These are phyloP conservation scores for Vitis riparia DNA, from an alignment of 164 flowering plant species.

Conservation along the genomic window DNA sequence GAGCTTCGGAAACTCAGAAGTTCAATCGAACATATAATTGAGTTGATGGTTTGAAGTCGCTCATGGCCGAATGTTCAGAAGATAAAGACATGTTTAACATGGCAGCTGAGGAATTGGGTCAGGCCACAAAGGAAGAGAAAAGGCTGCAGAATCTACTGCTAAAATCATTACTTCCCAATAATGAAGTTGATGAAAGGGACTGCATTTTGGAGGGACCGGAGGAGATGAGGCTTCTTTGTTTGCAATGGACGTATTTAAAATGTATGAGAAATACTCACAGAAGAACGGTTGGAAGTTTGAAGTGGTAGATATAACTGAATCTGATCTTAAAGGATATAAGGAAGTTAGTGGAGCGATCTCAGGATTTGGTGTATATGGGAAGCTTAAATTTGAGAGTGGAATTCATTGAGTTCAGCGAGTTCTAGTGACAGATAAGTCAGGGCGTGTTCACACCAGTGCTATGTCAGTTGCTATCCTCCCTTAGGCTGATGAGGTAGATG, in stretches of 20 bases:
- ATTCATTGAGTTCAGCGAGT: slow-evolving; percentile 97
- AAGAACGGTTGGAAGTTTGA: slow-evolving; percentile 95
- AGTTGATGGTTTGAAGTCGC: slow-evolving; percentile 59
- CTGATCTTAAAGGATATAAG: slow-evolving; percentile 89
- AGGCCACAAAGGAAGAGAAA: slow-evolving; percentile 67
- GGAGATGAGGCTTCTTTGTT: slow-evolving; percentile 99
- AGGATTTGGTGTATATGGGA: slow-evolving; percentile 80
- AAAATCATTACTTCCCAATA: slow-evolving; percentile 82
- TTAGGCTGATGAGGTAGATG: slow-evolving; percentile 98
- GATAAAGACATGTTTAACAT: slow-evolving; percentile 82
- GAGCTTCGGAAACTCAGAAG: slow-evolving; percentile 70
- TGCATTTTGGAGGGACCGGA: slow-evolving; percentile 95
- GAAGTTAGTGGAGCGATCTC: slow-evolving; percentile 94
- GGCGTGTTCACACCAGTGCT: slow-evolving; percentile 97
- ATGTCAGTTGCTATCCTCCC: slow-evolving; percentile 98
- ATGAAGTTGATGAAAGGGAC: slow-evolving; percentile 95
- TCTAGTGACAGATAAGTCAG: slow-evolving; percentile 93
- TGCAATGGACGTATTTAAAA: slow-evolving; percentile 92
- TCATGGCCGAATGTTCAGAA: slow-evolving; percentile 63
- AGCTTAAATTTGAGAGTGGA: slow-evolving; percentile 97
- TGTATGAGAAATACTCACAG: slow-evolving; percentile 86
- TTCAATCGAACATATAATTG: slow-evolving; percentile 62
- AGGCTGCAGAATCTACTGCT: slow-evolving; percentile 61
- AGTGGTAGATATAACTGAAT: slow-evolving; percentile 65
- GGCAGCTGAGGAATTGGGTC: slow-evolving; percentile 66